Conservation (phyloP, 1,139 yeast species). For the Taphrina confusa region DNA sequence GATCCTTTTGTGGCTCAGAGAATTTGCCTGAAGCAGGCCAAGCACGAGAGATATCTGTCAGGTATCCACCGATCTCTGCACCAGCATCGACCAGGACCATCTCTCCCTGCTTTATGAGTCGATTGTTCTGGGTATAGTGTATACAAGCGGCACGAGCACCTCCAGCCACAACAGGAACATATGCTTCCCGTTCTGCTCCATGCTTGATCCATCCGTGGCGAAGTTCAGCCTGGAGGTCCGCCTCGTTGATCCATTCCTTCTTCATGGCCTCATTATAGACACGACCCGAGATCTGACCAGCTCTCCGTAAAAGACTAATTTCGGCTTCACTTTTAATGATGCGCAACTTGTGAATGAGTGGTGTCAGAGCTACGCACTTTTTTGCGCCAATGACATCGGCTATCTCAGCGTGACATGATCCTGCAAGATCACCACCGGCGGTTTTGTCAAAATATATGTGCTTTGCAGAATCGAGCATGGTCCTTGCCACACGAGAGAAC, state of each 20-base stretch:
- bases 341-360: constrained; percentile 60
- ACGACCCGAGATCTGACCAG: constrained; percentile 77
- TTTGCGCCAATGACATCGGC: constrained; percentile 42
- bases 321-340: constrained; percentile 75
- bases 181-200: constrained; percentile 88
- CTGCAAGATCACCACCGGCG: constrained; percentile 18
- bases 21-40: constrained; percentile 87
- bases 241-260: constrained; percentile 65
- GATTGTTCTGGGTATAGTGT: constrained; percentile 89
- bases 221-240: constrained; percentile 82
- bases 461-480: constrained; percentile 54
- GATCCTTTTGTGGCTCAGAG: constrained; percentile 73
- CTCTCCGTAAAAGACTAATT: constrained; percentile 72
- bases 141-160: constrained; percentile 63
- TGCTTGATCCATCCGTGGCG: constrained; percentile 53
- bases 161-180: constrained; percentile 94
- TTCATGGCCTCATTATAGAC: constrained; percentile 79
- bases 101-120: constrained; percentile 59
- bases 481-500: constrained; percentile 45
- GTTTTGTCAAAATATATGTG: constrained; percentile 55
- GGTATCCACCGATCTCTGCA: constrained; percentile 87
- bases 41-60: constrained; percentile 92
- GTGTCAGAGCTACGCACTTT: constrained; percentile 51
- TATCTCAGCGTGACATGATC: constrained; percentile 28
- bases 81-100: constrained; percentile 94